Evolutionary conservation across 1,139 yeast species (phyloP), one percentile per base, ranked within the genome.

Genomic region (Taphrina sp.): DNA sequence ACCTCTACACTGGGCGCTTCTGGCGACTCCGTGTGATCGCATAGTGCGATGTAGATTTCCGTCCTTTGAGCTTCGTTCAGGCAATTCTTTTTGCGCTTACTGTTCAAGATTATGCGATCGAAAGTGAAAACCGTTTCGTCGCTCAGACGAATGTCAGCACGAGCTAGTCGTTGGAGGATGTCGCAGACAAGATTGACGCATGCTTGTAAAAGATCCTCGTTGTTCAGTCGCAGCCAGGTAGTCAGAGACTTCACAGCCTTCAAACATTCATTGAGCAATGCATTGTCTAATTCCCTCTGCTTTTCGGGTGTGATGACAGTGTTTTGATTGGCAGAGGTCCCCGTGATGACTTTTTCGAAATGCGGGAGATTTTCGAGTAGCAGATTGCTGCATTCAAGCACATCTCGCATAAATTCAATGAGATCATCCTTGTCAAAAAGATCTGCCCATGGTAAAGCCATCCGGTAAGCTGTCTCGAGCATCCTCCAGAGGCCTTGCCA

Each of bases 371-470:
- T 80, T 58, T 79, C 83, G 17, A 90, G 69, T 38, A 90, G 70
- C 1, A 76, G 70, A 61, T 83, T 83, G 62, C 95, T 83, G 49
- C 86, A 74, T 62, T 90, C 96, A 54, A 89, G 74, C 0, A 88
- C 83, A 67, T 89, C 96, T 67, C 95, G 79, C 16, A 96, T 86
- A 63, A 88, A 89, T 60, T 86, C 94, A 49, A 84, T 76, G 66
- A 87, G 73, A 52, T 77, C 77, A 0, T 76, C 75, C 33, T 80
- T 74, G 45, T 78, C 79, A 64, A 81, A 83, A 36, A 73, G 70
- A 3, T 62, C 61, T 0, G 95, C 88, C 97, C 97, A 90, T 5
- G 69, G 67, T 20, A 85, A 73, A 0, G 95, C 86, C 57, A 79
- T 76, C 41, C 75, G 73, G 63, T 85, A 89, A 2, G 87, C 77